These are phyloP conservation scores for Vaccinium vitisidaea DNA, from an alignment of 148 eudicot species.

Conservation along the genomic window DNA sequence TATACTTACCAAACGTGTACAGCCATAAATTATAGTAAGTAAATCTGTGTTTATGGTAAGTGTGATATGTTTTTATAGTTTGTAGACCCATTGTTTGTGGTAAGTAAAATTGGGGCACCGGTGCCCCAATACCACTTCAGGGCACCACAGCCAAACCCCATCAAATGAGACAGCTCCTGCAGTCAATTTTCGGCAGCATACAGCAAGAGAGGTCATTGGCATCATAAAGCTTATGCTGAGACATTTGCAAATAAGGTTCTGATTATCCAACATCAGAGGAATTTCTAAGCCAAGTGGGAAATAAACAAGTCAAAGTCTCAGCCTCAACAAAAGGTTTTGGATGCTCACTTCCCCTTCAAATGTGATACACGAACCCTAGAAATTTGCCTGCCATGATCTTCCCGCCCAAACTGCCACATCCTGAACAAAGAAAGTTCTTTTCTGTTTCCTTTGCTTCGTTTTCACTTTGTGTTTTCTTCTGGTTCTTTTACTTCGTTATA, in stretches of 20 bases:
- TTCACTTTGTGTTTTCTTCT: background rate
- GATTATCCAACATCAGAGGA: background rate
- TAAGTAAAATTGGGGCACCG: no score
- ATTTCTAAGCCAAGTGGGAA: conserved; percentile 3
- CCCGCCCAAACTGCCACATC: background rate
- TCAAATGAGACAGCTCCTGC: background rate
- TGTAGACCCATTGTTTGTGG: no score
- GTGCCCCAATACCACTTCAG: no score
- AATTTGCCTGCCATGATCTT: background rate
- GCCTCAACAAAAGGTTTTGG: background rate
- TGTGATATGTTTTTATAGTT: no score
- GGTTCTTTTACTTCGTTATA: background rate
- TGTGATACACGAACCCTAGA: background rate
- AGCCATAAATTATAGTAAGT: no score
- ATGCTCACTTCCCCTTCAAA: background rate
- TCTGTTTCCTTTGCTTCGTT: background rate
- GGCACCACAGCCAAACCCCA: background rate
- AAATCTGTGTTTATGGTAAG: no score
- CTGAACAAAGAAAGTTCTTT: background rate
- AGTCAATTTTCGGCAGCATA: no score
- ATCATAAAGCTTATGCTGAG: background rate
- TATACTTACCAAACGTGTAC: no score
- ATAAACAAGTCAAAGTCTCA: conserved; percentile 6
- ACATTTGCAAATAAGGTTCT: background rate
- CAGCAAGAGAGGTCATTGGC: background rate